These are phyloP conservation scores for Daldinia loculata DNA, from an alignment of 495 filamentous ascomycete genomes.

Conservation along the genomic window DNA sequence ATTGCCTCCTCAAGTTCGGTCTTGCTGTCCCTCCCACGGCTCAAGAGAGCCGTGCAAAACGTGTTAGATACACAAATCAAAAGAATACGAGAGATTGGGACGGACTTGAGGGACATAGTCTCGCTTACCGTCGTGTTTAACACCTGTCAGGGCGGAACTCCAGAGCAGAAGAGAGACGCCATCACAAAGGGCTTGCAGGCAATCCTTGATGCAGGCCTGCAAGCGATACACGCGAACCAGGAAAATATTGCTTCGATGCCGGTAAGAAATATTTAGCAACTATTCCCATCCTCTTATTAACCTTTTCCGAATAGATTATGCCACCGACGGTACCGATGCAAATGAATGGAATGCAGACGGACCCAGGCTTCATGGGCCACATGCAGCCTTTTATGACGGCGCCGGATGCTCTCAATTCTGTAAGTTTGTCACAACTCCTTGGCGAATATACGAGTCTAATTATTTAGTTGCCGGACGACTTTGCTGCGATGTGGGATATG, in stretches of 20 bases:
- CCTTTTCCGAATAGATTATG: constrained; percentile 28
- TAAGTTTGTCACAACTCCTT: constrained; percentile 15
- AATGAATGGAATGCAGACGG: constrained; percentile 26
- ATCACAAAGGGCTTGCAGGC: constrained; percentile 41
- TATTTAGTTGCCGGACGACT: constrained; percentile 37
- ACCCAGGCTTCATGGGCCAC: constrained; percentile 27
- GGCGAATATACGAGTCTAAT: constrained; percentile 5
- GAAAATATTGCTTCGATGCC: constrained; percentile 42
- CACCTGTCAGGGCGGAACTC: constrained; percentile 41
- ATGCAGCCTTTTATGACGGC: constrained; percentile 37
- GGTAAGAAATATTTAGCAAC: constrained; percentile 22
- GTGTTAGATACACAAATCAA: constrained; percentile 43
- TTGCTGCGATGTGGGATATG: constrained; percentile 38
- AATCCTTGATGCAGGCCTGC: constrained; percentile 44
- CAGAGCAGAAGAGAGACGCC: constrained; percentile 39
- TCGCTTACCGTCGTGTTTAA: constrained; percentile 47
- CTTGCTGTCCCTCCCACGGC: constrained; percentile 42
- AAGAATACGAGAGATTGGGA: constrained; percentile 44
- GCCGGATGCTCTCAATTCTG: constrained; percentile 29
- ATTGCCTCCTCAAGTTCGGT: constrained; percentile 38
- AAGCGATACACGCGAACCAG: constrained; percentile 37
- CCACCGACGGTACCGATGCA: constrained; percentile 26
- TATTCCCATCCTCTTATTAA: constrained; percentile 7
- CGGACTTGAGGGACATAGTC: constrained; percentile 48
- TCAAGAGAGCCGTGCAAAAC: constrained; percentile 45